Percentiles rank a stretch among this genome's conserved stretches.
phyloP scores from a whole-genome alignment of 208 protist species.

The Crithidia fasciculata region DNA sequence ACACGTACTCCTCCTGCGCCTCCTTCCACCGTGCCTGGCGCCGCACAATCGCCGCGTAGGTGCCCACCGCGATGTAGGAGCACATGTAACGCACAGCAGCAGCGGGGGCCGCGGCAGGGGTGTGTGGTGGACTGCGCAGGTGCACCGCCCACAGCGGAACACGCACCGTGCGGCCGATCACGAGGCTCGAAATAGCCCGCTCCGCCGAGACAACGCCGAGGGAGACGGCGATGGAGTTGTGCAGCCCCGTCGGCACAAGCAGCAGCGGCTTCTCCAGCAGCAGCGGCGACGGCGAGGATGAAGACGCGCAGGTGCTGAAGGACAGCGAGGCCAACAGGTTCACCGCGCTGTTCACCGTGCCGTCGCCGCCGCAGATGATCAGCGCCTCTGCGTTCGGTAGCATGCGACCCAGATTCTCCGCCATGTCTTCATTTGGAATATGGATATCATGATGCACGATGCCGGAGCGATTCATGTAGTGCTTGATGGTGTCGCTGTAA shows the following conservation, averaged over 20 bases:
- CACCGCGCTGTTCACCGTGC: slow-evolving; percentile 73
- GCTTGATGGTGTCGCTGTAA: slow-evolving; percentile 58
- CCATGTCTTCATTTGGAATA: slow-evolving; percentile 42
- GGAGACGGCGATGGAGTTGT: slow-evolving; percentile 81
- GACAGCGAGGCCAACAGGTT: slow-evolving; percentile 23
- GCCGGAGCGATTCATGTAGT: slow-evolving; percentile 71
- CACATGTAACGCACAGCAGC: slow-evolving; percentile 59
- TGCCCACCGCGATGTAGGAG: slow-evolving; percentile 68
- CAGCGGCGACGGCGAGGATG: slow-evolving; percentile 6
- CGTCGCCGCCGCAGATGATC: slow-evolving; percentile 77
- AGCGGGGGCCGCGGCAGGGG: neutral
- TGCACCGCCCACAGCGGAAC: slow-evolving; percentile 80
- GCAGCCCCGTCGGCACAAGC: slow-evolving; percentile 69
- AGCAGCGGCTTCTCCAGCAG: slow-evolving; percentile 49
- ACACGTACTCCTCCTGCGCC: slow-evolving; percentile 67
- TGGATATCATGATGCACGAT: slow-evolving; percentile 71
- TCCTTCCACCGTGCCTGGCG: slow-evolving; percentile 49
- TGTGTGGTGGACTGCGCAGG: slow-evolving; percentile 22
- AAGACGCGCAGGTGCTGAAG: neutral
- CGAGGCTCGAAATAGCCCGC: slow-evolving; percentile 68
- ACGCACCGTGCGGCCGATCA: slow-evolving; percentile 49
- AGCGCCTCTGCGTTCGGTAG: slow-evolving; percentile 44
- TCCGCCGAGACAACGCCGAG: slow-evolving; percentile 68
- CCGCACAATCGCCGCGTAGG: slow-evolving; percentile 59
- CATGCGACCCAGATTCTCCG: slow-evolving; percentile 9